A percentile compares a stretch with the other conserved stretches of the same genome.
These are phyloP conservation scores for Tulasnella sp. DNA, from an alignment of 768 basidiomycete genomes.

Conservation along the genomic window DNA sequence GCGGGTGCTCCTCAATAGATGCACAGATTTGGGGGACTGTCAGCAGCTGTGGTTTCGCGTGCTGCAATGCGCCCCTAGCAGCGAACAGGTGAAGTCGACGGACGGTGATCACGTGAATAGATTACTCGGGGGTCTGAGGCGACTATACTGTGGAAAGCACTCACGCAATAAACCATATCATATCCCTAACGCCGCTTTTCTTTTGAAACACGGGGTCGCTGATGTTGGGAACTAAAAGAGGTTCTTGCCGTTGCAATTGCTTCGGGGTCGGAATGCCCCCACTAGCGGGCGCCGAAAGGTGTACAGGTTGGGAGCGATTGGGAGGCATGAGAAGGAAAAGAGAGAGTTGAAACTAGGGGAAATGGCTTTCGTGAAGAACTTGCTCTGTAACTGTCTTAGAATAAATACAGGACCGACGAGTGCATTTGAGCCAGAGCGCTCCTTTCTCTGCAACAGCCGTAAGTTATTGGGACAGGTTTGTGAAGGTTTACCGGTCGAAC, in stretches of 20 bases:
- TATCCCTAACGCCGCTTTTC: not conserved
- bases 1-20: not conserved
- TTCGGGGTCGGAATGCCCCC: not conserved
- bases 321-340: too few species aligned
- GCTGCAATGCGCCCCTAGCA: not conserved
- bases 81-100: not conserved
- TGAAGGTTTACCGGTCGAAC: constrained; percentile 6
- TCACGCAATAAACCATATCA: constrained; percentile 1
- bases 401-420: too few species aligned
- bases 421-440: too few species aligned
- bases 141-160: too few species aligned
- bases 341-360: too few species aligned
- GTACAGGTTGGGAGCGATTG: too few species aligned
- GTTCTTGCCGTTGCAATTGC: not conserved
- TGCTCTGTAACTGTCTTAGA: too few species aligned
- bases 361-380: too few species aligned
- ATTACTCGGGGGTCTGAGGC: too few species aligned
- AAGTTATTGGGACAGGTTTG: not conserved
- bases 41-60: not conserved
- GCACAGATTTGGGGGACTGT: not conserved
- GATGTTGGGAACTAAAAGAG: not conserved
- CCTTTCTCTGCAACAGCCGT: too few species aligned
- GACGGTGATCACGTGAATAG: too few species aligned
- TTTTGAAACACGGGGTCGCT: not conserved
- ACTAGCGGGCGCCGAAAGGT: too few species aligned